These are phyloP conservation scores for Desmodesmus armatus DNA, from an alignment of 139 green algal species.

Conservation along the genomic window DNA sequence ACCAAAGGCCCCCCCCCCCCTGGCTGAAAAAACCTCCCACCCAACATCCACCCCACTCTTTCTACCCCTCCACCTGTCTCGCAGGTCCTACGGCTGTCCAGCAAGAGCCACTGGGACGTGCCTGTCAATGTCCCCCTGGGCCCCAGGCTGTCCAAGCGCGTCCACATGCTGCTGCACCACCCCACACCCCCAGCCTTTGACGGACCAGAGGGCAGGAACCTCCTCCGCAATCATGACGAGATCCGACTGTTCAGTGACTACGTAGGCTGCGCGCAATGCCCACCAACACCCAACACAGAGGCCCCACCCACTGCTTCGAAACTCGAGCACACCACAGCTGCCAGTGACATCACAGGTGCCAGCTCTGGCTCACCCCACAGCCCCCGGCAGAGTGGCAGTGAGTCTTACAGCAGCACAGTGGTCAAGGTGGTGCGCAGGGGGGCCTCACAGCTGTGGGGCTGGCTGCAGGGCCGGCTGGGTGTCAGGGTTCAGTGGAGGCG, in stretches of 20 bases:
- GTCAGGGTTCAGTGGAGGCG: too few species aligned
- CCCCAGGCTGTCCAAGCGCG: not conserved
- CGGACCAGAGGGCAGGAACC: constrained; percentile 31
- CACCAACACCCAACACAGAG: not conserved
- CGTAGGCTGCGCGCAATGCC: not conserved
- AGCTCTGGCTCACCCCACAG: too few species aligned
- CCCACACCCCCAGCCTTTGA: constrained; percentile 41
- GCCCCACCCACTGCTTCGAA: not conserved
- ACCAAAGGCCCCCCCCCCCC: not conserved
- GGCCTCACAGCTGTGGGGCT: too few species aligned
- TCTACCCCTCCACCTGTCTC: not conserved
- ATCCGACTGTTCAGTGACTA: constrained; percentile 39
- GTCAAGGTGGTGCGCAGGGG: too few species aligned
- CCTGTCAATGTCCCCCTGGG: constrained; percentile 11
- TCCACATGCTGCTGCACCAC: constrained; percentile 43
- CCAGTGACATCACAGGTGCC: not conserved
- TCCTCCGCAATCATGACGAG: constrained; percentile 43
- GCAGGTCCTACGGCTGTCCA: constrained; percentile 25
- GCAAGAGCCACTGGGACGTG: constrained; percentile 43
- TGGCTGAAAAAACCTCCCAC: too few species aligned
- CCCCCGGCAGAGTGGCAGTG: too few species aligned
- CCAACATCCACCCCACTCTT: too few species aligned
- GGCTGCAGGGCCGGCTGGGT: too few species aligned
- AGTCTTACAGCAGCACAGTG: too few species aligned
- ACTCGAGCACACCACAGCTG: too few species aligned